A percentile compares a stretch with the other conserved stretches of the same genome.
Evolutionary conservation across 2,329 filamentous ascomycete genomes (phyloP).

Genomic region (Penicillium olsonii): DNA sequence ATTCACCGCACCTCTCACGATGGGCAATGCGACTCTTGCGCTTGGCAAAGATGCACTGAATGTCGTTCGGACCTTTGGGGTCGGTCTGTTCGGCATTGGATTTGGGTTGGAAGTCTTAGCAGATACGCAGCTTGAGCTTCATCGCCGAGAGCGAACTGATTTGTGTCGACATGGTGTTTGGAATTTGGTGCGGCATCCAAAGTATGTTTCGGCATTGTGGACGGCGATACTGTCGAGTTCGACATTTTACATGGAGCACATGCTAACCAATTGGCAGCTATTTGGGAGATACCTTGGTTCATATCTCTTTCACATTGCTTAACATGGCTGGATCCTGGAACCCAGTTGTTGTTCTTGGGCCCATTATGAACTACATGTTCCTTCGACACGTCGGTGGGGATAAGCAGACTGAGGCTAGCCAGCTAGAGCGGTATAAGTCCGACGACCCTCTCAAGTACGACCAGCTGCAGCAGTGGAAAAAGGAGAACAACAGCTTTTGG

Average conservation of each 20-base stretch:
- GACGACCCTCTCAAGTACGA: constrained; percentile 54
- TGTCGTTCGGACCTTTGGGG: constrained; percentile 45
- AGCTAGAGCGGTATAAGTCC: constrained; percentile 55
- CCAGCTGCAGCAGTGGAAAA: constrained; percentile 55
- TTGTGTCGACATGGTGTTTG: constrained; percentile 61
- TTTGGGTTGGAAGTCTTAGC: constrained; percentile 59
- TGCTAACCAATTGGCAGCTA: constrained; percentile 47
- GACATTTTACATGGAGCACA: no score
- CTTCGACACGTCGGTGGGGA: constrained; percentile 60
- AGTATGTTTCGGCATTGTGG: no score
- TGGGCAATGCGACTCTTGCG: constrained; percentile 29
- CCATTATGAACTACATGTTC: constrained; percentile 60
- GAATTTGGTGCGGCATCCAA: constrained; percentile 63
- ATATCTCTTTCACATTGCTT: constrained; percentile 61
- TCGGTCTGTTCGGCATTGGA: constrained; percentile 59
- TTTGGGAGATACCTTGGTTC: constrained; percentile 61
- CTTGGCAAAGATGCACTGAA: constrained; percentile 25
- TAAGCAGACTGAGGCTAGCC: constrained; percentile 55
- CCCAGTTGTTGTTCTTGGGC: constrained; percentile 57
- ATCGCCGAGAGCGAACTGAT: constrained; percentile 46
- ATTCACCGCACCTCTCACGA: constrained; percentile 57
- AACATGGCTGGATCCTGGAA: constrained; percentile 58
- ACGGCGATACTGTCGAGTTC: no score
- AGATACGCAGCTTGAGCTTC: constrained; percentile 57
- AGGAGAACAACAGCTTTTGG: constrained; percentile 63